Conservation (phyloP, 2,329 filamentous ascomycete species). For the Ceratocystis huliohia region DNA sequence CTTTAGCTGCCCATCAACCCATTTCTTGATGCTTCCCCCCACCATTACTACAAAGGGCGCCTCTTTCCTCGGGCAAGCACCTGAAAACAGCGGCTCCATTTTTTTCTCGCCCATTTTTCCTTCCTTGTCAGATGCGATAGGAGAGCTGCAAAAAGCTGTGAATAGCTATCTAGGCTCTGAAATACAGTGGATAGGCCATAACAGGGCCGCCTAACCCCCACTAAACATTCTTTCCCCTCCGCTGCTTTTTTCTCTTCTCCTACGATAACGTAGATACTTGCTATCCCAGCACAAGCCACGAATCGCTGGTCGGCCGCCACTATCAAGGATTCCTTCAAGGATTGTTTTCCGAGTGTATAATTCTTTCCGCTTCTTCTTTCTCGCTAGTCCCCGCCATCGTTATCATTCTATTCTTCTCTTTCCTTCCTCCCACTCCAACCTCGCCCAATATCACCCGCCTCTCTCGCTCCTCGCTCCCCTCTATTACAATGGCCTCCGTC, state of each 20-base stretch:
- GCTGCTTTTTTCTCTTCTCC: background rate
- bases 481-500: constrained; percentile 46
- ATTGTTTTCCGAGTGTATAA: constrained; percentile 17
- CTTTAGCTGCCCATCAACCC: background rate
- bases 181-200: too few relatives aligned
- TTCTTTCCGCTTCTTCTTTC: constrained; percentile 12
- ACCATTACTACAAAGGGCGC: too few relatives aligned
- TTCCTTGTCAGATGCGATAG: background rate
- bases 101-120: background rate
- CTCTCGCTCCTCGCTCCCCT: constrained; percentile 9
- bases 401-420: constrained; percentile 10
- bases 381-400: background rate
- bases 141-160: too few relatives aligned
- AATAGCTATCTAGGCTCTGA: too few relatives aligned
- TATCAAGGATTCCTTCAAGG: background rate
- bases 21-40: background rate
- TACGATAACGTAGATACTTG: background rate
- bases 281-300: background rate
- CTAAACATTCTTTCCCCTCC: too few relatives aligned
- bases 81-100: background rate
- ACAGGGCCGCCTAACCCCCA: too few relatives aligned
- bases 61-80: constrained; percentile 17
- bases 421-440: background rate
- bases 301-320: background rate
- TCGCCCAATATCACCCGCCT: background rate